Conservation (phyloP, 1,284 basidiomycete genomes). For the Heliocybe sulcata region DNA sequence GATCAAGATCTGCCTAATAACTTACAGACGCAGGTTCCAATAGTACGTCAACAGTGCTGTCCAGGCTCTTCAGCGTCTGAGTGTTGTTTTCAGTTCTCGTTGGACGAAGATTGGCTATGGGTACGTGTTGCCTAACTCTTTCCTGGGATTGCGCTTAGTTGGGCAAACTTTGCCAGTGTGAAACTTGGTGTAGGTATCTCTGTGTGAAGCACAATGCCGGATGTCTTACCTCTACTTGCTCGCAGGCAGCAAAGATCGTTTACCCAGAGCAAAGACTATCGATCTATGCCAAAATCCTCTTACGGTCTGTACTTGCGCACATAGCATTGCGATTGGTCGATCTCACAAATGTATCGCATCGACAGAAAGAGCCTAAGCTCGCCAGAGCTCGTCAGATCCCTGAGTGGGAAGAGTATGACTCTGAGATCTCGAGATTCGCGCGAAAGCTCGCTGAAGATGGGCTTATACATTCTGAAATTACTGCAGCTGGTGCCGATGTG, state of each 20-base stretch:
- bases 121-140: constrained; percentile 30
- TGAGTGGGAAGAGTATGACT: constrained; percentile 94
- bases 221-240: not conserved
- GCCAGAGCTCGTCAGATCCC: constrained; percentile 90
- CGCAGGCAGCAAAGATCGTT: constrained; percentile 70
- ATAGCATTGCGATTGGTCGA: not conserved
- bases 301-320: constrained; percentile 54
- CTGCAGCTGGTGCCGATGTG: not conserved
- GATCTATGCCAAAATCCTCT: constrained; percentile 91
- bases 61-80: constrained; percentile 3
- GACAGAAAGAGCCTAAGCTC: constrained; percentile 93
- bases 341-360: not conserved
- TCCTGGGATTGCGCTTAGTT: not conserved
- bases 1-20: constrained; percentile 98
- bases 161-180: constrained; percentile 42
- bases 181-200: constrained; percentile 72
- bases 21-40: constrained; percentile 81
- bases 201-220: not conserved
- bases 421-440: constrained; percentile 70
- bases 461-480: constrained; percentile 40
- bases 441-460: constrained; percentile 60
- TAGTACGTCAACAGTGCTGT: constrained; percentile 43
- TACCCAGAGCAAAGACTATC: constrained; percentile 81
- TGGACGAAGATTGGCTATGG: constrained; percentile 93
- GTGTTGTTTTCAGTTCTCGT: constrained; percentile 52